Evolutionary conservation across 805 yeast species (phyloP).

Genomic region (Cyberlindnera amylophila): DNA sequence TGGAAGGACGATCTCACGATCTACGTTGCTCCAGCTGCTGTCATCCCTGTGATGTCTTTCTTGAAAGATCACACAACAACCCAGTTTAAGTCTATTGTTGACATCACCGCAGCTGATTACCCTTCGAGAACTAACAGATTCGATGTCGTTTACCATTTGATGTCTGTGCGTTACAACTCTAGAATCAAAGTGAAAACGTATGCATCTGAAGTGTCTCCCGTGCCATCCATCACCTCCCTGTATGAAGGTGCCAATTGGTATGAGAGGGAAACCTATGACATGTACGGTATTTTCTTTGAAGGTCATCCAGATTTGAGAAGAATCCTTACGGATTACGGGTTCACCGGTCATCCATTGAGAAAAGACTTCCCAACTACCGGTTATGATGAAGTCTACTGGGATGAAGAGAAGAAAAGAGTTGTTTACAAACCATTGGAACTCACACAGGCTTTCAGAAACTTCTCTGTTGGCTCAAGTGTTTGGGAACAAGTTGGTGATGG

Average conservation of each 20-base stretch:
- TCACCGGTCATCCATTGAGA: slow-evolving; percentile 87
- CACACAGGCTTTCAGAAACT: slow-evolving; percentile 90
- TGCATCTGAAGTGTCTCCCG: slow-evolving; percentile 77
- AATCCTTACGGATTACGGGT: slow-evolving; percentile 88
- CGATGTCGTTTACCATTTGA: slow-evolving; percentile 80
- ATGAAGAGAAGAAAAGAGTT: slow-evolving; percentile 85
- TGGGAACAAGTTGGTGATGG: slow-evolving; percentile 94
- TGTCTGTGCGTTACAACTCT: slow-evolving; percentile 79
- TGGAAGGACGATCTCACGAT: slow-evolving; percentile 87
- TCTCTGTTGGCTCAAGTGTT: slow-evolving; percentile 80
- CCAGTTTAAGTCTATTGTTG: slow-evolving; percentile 75
- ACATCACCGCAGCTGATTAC: slow-evolving; percentile 83
- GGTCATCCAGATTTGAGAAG: slow-evolving; percentile 88
- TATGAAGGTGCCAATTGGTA: slow-evolving; percentile 86
- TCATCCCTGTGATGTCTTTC: slow-evolving; percentile 67
- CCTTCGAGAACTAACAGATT: slow-evolving; percentile 82
- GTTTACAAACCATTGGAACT: slow-evolving; percentile 87
- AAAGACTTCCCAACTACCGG: slow-evolving; percentile 93
- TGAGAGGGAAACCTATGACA: slow-evolving; percentile 85
- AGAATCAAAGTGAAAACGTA: slow-evolving; percentile 86
- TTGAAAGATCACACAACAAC: slow-evolving; percentile 75
- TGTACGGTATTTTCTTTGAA: slow-evolving; percentile 84
- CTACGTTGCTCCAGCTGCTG: slow-evolving; percentile 70
- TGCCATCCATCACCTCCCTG: slow-evolving; percentile 71
- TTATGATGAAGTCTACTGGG: slow-evolving; percentile 85